phyloP scores from a whole-genome alignment of 306 rosid species.

The Senna siamea region DNA sequence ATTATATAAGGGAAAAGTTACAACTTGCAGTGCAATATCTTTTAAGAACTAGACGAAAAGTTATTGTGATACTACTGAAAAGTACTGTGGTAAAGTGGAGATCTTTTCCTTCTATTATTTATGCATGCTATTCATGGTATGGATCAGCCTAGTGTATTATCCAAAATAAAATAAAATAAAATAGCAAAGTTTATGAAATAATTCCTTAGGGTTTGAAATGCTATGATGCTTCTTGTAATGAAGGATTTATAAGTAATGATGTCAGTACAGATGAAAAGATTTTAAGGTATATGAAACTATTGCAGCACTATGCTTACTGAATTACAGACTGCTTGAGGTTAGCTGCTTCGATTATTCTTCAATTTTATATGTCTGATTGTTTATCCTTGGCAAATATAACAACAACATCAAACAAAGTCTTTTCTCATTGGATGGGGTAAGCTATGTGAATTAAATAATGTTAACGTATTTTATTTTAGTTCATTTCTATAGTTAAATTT shows the following conservation, averaged over 20 bases:
- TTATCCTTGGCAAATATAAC: background rate
- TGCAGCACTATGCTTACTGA: background rate
- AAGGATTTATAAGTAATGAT: background rate
- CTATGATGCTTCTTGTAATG: slow-evolving; percentile 1
- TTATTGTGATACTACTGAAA: background rate
- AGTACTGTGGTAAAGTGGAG: background rate
- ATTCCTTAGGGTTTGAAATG: background rate
- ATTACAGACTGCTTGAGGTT: background rate
- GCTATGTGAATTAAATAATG: no score
- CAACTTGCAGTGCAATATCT: background rate
- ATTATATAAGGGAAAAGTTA: slow-evolving; percentile 9
- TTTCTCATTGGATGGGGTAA: no score
- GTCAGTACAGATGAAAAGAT: background rate
- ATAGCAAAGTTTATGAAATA: background rate
- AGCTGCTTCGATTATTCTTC: slow-evolving; percentile 21
- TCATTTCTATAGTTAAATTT: no score
- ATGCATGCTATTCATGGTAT: background rate
- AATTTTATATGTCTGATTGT: slow-evolving; percentile 1
- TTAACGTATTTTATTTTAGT: no score
- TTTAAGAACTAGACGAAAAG: background rate
- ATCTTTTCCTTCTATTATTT: background rate
- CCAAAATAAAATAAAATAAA: no score
- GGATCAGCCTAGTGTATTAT: background rate
- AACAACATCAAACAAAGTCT: no score
- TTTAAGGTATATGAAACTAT: background rate